Evolutionary conservation across 2,329 filamentous ascomycete species (phyloP).

Genomic region (Alternaria incomplexa): DNA sequence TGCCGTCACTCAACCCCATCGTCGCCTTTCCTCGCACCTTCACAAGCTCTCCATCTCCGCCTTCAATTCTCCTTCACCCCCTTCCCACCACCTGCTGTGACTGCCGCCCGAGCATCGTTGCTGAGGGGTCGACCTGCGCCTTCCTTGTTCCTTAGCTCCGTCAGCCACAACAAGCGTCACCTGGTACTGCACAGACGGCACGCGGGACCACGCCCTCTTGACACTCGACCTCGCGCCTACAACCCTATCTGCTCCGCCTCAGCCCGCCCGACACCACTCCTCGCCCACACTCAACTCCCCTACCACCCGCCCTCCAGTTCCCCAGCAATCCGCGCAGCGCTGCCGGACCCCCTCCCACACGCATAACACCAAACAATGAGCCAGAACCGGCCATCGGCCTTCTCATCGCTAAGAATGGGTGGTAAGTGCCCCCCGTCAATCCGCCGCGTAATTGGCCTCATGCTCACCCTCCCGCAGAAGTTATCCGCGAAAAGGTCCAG

Average conservation of each 20-base stretch:
- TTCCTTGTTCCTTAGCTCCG: conserved; percentile 23
- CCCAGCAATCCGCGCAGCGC: conserved; percentile 47
- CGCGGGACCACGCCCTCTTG: conserved; percentile 29
- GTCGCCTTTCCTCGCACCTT: conserved; percentile 28
- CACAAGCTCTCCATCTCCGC: conserved; percentile 20
- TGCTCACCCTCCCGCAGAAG: conserved; percentile 67
- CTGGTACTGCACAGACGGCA: conserved; percentile 28
- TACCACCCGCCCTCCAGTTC: conserved; percentile 50
- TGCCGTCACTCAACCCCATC: conserved; percentile 31
- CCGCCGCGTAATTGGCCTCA: conserved; percentile 9
- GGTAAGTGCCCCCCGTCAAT: conserved; percentile 66
- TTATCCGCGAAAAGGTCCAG: conserved; percentile 98
- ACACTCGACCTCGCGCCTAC: conserved; percentile 26
- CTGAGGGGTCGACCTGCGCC: conserved; percentile 24
- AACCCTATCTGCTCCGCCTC: conserved; percentile 61
- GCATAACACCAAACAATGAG: conserved; percentile 67
- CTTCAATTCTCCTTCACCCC: conserved; percentile 30
- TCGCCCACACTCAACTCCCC: conserved; percentile 55
- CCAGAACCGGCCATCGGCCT: conserved; percentile 89
- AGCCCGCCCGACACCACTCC: conserved; percentile 46
- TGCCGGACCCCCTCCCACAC: conserved; percentile 33
- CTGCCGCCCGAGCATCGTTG: conserved; percentile 18
- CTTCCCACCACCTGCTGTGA: conserved; percentile 5
- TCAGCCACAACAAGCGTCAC: conserved; percentile 27
- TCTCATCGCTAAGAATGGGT: conserved; percentile 91